Percentiles rank a stretch among this genome's conserved stretches.
Conservation (phyloP, 176 grass and related monocot genomes). For the Phyllostachys edulis region DNA sequence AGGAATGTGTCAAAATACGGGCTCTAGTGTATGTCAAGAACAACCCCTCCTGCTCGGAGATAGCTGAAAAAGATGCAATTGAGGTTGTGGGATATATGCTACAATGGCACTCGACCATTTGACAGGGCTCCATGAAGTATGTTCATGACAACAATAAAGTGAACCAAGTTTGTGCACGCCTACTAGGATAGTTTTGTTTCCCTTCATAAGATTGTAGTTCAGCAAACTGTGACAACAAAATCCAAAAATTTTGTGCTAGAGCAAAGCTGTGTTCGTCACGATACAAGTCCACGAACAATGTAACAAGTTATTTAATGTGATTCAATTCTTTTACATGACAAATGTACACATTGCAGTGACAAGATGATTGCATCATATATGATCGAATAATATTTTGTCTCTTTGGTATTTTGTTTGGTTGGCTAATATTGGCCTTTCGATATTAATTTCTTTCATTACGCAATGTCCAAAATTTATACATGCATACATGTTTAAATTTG, state of each 20-base stretch:
- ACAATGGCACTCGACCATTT: conserved; percentile 77
- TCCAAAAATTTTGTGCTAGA: background rate
- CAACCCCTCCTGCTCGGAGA: conserved; percentile 64
- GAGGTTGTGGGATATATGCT: conserved; percentile 92
- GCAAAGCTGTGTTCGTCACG: background rate
- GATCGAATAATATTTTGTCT: too few relatives aligned
- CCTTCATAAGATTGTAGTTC: conserved; percentile 27
- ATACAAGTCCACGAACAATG: background rate
- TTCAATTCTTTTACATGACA: conserved; percentile 2
- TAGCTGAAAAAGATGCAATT: conserved; percentile 80
- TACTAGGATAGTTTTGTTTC: conserved; percentile 18
- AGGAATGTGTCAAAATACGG: conserved; percentile 89
- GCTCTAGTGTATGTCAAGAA: conserved; percentile 58
- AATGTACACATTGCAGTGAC: too few relatives aligned
- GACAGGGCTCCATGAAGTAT: conserved; percentile 68
- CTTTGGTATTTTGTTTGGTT: too few relatives aligned
- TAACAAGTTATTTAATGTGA: background rate
- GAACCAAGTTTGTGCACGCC: background rate
- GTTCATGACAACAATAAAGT: background rate
- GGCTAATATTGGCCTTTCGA: too few relatives aligned
- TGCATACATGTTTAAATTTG: too few relatives aligned
- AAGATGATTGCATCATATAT: too few relatives aligned
- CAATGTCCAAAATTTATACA: too few relatives aligned
- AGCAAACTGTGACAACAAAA: background rate
- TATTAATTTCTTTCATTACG: too few relatives aligned